Conservation (phyloP, 2,329 filamentous ascomycete species). For the Tolypocladium guangdongense region DNA sequence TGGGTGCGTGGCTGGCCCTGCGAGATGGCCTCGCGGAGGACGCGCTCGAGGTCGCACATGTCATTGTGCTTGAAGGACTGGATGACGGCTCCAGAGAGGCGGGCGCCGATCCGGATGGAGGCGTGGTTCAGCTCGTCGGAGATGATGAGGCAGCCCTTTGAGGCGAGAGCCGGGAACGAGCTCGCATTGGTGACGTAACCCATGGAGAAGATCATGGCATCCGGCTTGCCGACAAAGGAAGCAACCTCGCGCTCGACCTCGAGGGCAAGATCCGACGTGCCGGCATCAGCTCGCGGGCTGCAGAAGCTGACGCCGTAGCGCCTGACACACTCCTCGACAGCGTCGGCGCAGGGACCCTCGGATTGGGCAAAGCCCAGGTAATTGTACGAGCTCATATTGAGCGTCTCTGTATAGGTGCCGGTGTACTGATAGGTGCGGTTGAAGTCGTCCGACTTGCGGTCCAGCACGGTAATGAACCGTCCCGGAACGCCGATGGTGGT, state of each 20-base stretch:
- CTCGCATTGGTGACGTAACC: slow-evolving; percentile 94
- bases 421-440: slow-evolving; percentile 84
- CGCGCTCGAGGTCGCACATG: slow-evolving; percentile 74
- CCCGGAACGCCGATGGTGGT: slow-evolving; percentile 90
- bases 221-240: slow-evolving; percentile 84
- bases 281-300: slow-evolving; percentile 73
- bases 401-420: slow-evolving; percentile 82
- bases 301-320: slow-evolving; percentile 76
- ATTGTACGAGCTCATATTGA: slow-evolving; percentile 99
- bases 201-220: slow-evolving; percentile 97
- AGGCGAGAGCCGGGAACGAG: slow-evolving; percentile 82
- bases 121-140: slow-evolving; percentile 97
- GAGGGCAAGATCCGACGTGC: slow-evolving; percentile 75
- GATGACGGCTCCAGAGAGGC: slow-evolving; percentile 90
- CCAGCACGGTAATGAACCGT: slow-evolving; percentile 83
- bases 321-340: slow-evolving; percentile 73
- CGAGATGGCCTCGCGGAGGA: slow-evolving; percentile 83
- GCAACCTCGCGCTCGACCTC: slow-evolving; percentile 89
- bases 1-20: slow-evolving; percentile 98
- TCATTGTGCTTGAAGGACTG: slow-evolving; percentile 97
- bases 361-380: slow-evolving; percentile 98
- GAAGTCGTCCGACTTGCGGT: slow-evolving; percentile 82
- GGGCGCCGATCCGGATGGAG: slow-evolving; percentile 89
- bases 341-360: slow-evolving; percentile 89
- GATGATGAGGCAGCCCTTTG: slow-evolving; percentile 87